Conservation (phyloP, 2,329 filamentous ascomycete species). For the Cercospora zeae-maydis region DNA sequence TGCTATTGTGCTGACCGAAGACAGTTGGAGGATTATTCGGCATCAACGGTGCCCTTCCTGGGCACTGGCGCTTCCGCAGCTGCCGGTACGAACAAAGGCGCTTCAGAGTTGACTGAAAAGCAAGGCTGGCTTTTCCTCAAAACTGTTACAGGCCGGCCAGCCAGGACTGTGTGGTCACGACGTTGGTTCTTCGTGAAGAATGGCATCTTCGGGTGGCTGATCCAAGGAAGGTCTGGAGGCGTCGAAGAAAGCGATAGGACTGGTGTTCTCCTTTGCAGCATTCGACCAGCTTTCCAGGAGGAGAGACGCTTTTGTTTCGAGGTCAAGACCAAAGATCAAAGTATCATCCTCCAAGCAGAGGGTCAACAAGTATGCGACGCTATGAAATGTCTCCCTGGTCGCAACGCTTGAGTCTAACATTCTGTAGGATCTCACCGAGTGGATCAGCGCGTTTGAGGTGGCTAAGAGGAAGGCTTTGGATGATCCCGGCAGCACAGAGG, state of each 20-base stretch:
- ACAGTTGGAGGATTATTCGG: conserved; percentile 77
- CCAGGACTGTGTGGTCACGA: conserved; percentile 81
- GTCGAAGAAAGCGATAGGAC: conserved; percentile 96
- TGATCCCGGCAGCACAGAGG: conserved; percentile 55
- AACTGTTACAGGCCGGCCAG: conserved; percentile 79
- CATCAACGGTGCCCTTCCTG: conserved; percentile 84
- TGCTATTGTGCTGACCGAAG: neutral
- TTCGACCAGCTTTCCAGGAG: conserved; percentile 85
- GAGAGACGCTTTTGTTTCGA: conserved; percentile 97
- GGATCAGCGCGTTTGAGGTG: conserved; percentile 89
- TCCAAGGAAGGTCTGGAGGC: conserved; percentile 76
- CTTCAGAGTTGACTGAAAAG: conserved; percentile 61
- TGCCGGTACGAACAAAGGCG: conserved; percentile 53
- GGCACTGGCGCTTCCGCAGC: conserved; percentile 63
- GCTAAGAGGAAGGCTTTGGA: conserved; percentile 92
- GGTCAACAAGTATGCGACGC: conserved; percentile 64
- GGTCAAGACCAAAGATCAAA: conserved; percentile 94
- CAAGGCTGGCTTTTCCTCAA: conserved; percentile 92
- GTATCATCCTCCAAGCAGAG: conserved; percentile 84
- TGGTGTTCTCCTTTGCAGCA: conserved; percentile 87
- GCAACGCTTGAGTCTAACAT: neutral
- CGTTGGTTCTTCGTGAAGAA: conserved; percentile 96
- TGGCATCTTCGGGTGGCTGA: conserved; percentile 91
- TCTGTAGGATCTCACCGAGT: conserved; percentile 75
- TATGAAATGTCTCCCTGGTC: neutral